Conservation (phyloP, 2,329 filamentous ascomycete species). For the Clonostachys rosea region DNA sequence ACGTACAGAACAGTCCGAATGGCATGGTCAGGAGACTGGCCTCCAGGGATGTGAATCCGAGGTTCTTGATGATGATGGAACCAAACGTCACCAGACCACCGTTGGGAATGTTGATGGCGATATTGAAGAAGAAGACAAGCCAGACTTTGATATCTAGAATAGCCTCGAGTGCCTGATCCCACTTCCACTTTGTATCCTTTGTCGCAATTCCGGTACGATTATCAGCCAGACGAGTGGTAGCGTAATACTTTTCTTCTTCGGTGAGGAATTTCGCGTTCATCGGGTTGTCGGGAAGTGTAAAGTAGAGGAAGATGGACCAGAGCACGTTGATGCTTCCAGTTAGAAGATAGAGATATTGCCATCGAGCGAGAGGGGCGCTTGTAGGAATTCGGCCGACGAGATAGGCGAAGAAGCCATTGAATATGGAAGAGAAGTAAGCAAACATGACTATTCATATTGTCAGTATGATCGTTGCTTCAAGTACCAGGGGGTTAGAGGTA, state of each 20-base stretch:
- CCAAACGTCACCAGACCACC: conserved; percentile 68
- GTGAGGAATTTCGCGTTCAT: conserved; percentile 6
- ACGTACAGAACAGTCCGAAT: conserved; percentile 60
- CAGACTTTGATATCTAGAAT: conserved; percentile 57
- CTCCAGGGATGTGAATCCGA: conserved; percentile 59
- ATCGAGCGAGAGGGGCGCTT: conserved; percentile 9
- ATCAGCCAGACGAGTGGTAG: conserved; percentile 53
- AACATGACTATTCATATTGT: conserved; percentile 5
- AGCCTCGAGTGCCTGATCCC: conserved; percentile 52
- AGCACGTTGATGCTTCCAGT: conserved; percentile 9
- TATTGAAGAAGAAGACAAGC: conserved; percentile 43
- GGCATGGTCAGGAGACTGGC: conserved; percentile 73
- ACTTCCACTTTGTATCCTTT: conserved; percentile 45
- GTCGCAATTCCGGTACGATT: conserved; percentile 42
- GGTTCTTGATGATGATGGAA: conserved; percentile 66
- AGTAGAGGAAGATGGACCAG: conserved; percentile 7
- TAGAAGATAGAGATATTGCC: conserved; percentile 13
- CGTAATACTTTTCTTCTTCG: conserved; percentile 22
- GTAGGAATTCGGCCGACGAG: conserved; percentile 23
- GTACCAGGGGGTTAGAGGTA: background rate
- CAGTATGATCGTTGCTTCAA: background rate
- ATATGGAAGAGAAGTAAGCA: conserved; percentile 9
- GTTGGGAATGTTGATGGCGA: conserved; percentile 52
- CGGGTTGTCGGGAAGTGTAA: conserved; percentile 7
- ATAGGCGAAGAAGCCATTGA: conserved; percentile 22